Base-by-base conservation (phyloP, 305 asterid genomes). In the Ajuga reptans region DNA sequence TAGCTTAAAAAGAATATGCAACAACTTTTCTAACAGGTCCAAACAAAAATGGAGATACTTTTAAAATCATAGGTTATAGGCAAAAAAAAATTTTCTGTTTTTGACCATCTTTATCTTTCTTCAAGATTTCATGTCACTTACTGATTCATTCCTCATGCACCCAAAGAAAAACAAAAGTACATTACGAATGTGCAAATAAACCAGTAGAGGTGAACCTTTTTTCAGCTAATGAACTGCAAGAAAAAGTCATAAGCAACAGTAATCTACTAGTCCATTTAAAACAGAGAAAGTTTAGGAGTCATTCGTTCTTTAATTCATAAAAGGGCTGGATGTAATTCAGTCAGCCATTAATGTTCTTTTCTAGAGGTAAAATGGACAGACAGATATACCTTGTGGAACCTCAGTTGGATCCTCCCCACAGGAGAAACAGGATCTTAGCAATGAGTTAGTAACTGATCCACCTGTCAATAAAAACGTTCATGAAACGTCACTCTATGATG, bases 381-480 rank as follows among this genome's bases (percentile, higher is more conserved):
- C 75, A 34, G 60, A 68, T 74, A 34, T 79, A 90, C 97, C 99
- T 82, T 82, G 89, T 73, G 80, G 94, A 77, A 82, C 81, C 83
- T 81, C 88, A 76, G 85, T 86, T 73, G 99, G 96, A 83, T 91
- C 96, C 24, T 84, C 83, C 66, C 97, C 97, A 47, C 99, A 93
- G 56, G 96, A 85, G 76, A 93, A 87, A 81, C 95, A 90, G 42
- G 94, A 86, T 71, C 77, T 93, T 63, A 89, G 77, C 54, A 93
- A 76, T 49, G 83, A 79, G 36, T 82, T 75, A 52, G 84, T 46
- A 70, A 78, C 68, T 64, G 79, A 81, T 58, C 87, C 95, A 76
- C 90, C 99, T 90, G 89, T 73, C 81, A 80, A 61, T 76, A 77
- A 42, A 73, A 64, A 37, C 45, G 68, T 47, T 42, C 47, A 55